These are phyloP conservation scores for Oidium heveae DNA, from an alignment of 2,329 filamentous ascomycete species.

Conservation along the genomic window DNA sequence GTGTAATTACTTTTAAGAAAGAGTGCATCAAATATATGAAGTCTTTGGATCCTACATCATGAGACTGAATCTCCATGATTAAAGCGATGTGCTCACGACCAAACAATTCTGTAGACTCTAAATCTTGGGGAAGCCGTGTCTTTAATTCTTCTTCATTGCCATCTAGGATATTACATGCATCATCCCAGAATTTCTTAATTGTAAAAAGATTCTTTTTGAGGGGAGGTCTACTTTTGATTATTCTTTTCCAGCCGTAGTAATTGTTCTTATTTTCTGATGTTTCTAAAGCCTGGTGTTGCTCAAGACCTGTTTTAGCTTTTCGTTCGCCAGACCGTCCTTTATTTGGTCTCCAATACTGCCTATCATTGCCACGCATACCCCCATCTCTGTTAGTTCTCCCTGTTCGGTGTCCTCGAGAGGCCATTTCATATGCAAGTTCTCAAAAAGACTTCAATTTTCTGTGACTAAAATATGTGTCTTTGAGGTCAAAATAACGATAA, in stretches of 20 bases:
- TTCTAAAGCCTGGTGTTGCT: too few species aligned
- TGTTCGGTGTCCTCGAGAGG: too few species aligned
- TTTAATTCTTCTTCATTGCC: slow-evolving; percentile 4
- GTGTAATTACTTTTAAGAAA: slow-evolving; percentile 13
- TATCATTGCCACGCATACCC: too few species aligned
- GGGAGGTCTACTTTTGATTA: slow-evolving; percentile 3
- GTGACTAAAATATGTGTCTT: too few species aligned
- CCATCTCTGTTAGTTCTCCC: too few species aligned
- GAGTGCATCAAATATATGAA: slow-evolving; percentile 7
- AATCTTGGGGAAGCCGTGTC: slow-evolving; percentile 4
- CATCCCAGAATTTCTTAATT: slow-evolving; percentile 2
- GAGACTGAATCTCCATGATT: slow-evolving; percentile 5
- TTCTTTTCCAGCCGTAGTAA: slow-evolving; percentile 2
- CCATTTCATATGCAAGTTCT: too few species aligned
- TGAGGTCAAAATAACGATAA: too few species aligned
- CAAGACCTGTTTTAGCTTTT: too few species aligned
- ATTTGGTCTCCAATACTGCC: too few species aligned
- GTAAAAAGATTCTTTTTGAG: slow-evolving; percentile 3
- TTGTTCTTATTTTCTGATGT: too few species aligned
- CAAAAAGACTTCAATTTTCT: too few species aligned
- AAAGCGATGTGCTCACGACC: slow-evolving; percentile 6
- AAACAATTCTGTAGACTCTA: slow-evolving; percentile 2
- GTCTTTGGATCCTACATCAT: slow-evolving; percentile 2
- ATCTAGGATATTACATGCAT: slow-evolving; percentile 4
- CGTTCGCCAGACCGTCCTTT: too few species aligned